phyloP scores from a whole-genome alignment of 768 basidiomycete species.

The Termitomyces sp. region DNA sequence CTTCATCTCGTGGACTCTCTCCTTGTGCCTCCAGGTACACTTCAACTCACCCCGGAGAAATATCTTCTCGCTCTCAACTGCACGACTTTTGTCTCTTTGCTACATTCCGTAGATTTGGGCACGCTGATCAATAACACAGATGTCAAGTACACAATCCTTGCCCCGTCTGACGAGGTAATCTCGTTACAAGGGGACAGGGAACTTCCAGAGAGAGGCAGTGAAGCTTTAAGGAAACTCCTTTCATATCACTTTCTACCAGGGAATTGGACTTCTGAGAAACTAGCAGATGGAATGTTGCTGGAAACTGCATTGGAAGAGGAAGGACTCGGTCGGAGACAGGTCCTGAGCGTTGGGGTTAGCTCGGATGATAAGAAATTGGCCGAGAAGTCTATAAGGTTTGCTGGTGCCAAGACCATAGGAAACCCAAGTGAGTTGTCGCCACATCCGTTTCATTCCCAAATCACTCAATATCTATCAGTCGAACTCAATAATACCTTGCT shows the following conservation, averaged over 20 bases:
- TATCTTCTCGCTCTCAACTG: constrained; percentile 90
- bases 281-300: constrained; percentile 69
- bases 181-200: constrained; percentile 44
- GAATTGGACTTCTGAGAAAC: constrained; percentile 61
- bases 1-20: constrained; percentile 84
- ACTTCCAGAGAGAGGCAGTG: constrained; percentile 58
- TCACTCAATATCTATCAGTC: constrained; percentile 37
- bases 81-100: constrained; percentile 80
- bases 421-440: constrained; percentile 54
- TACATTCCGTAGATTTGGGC: constrained; percentile 77
- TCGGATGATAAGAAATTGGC: constrained; percentile 39
- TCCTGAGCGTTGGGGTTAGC: constrained; percentile 62
- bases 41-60: constrained; percentile 89
- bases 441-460: not conserved
- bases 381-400: constrained; percentile 65
- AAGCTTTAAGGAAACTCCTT: constrained; percentile 66
- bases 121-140: constrained; percentile 66
- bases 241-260: constrained; percentile 93
- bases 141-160: constrained; percentile 80
- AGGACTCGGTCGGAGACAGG: constrained; percentile 69
- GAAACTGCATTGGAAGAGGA: constrained; percentile 72
- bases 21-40: constrained; percentile 68
- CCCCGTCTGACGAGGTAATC: constrained; percentile 84
- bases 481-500: constrained; percentile 73
- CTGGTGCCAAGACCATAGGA: constrained; percentile 74